These are phyloP conservation scores for Penicillium tannophilum DNA, from an alignment of 495 filamentous ascomycete species.

Conservation along the genomic window DNA sequence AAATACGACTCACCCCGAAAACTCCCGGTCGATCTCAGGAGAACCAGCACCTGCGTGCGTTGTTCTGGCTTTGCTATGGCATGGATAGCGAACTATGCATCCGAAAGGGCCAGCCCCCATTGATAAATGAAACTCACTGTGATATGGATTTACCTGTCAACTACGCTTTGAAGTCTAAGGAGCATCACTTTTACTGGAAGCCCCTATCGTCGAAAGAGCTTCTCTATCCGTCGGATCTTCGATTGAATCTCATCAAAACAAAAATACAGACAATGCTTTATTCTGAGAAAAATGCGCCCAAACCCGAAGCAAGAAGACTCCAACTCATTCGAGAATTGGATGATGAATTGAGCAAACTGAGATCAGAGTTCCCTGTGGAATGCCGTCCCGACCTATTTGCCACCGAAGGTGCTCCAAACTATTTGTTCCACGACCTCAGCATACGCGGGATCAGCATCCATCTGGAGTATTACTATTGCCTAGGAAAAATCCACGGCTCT, in stretches of 20 bases:
- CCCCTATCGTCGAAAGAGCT: slow-evolving; percentile 26
- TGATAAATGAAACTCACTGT: slow-evolving; percentile 34
- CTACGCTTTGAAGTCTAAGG: slow-evolving; percentile 24
- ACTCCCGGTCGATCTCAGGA: slow-evolving; percentile 9
- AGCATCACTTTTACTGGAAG: slow-evolving; percentile 25
- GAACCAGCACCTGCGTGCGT: slow-evolving; percentile 29
- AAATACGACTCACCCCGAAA: slow-evolving; percentile 6
- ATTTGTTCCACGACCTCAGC: slow-evolving; percentile 32
- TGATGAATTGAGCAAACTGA: slow-evolving; percentile 28
- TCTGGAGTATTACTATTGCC: slow-evolving; percentile 33
- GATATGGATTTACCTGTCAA: slow-evolving; percentile 32
- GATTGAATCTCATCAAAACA: slow-evolving; percentile 32
- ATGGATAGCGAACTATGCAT: slow-evolving; percentile 38
- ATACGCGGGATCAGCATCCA: slow-evolving; percentile 32
- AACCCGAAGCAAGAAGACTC: slow-evolving; percentile 25
- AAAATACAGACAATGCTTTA: slow-evolving; percentile 31
- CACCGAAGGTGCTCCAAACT: slow-evolving; percentile 22
- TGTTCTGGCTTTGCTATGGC: slow-evolving; percentile 42
- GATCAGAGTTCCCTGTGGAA: slow-evolving; percentile 19
- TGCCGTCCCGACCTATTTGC: slow-evolving; percentile 29
- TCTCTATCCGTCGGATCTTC: slow-evolving; percentile 33
- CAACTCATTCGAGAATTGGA: slow-evolving; percentile 32
- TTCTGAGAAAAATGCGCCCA: slow-evolving; percentile 15
- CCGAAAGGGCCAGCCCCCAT: slow-evolving; percentile 27
- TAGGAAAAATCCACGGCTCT: slow-evolving; percentile 33